A percentile compares a stretch with the other conserved stretches of the same genome.
Conservation (phyloP, 257 asterid species). For the Nicotiana tabacum region DNA sequence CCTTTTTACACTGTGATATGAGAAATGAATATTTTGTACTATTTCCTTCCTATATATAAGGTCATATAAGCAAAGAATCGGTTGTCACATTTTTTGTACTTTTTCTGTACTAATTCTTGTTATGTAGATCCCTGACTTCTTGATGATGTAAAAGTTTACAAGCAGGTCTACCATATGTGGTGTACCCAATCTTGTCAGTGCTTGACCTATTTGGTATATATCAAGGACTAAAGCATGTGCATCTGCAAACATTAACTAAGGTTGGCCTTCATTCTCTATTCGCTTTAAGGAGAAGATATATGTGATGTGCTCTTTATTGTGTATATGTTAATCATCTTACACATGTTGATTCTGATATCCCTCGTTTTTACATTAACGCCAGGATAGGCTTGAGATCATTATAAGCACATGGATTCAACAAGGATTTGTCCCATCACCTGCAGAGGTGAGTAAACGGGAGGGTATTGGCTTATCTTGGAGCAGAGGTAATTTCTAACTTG, state of each 20-base stretch:
- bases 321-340: not conserved
- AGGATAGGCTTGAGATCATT: slow-evolving; percentile 88
- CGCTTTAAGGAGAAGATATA: not conserved
- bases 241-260: slow-evolving; percentile 93
- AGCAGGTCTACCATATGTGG: slow-evolving; percentile 71
- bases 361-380: slow-evolving; percentile 9
- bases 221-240: slow-evolving; percentile 87
- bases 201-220: slow-evolving; percentile 83
- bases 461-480: slow-evolving; percentile 51
- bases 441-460: slow-evolving; percentile 82
- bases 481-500: slow-evolving; percentile 34
- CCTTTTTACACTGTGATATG: not conserved
- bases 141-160: slow-evolving; percentile 46
- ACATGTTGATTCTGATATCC: not conserved
- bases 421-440: slow-evolving; percentile 74
- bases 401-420: slow-evolving; percentile 55
- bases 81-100: not conserved
- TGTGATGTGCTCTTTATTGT: not conserved
- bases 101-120: not conserved
- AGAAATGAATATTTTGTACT: not conserved
- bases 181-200: slow-evolving; percentile 77
- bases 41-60: not conserved
- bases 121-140: slow-evolving; percentile 26
- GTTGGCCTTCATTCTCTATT: slow-evolving; percentile 33
- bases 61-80: not conserved